Conservation (phyloP, 2,329 filamentous ascomycete species). For the Pyrenophora seminiperda region DNA sequence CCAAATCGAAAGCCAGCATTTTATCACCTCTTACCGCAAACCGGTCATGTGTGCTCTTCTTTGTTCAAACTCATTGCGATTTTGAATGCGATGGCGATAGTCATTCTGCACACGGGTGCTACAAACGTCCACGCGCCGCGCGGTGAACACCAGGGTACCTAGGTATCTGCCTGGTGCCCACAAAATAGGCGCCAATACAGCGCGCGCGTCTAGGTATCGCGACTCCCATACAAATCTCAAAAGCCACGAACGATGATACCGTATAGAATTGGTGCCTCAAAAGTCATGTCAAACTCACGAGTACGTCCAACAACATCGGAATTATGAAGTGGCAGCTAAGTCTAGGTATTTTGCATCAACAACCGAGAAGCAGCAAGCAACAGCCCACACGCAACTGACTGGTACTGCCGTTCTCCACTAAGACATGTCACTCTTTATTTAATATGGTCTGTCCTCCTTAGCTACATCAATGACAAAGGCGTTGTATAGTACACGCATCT, state of each 20-base stretch:
- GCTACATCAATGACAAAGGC: slow-evolving; percentile 3
- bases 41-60: too few species aligned
- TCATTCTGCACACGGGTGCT: too few species aligned
- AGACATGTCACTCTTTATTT: too few species aligned
- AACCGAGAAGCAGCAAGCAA: background rate
- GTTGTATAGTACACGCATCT: background rate
- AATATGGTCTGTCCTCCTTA: background rate
- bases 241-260: background rate
- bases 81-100: too few species aligned
- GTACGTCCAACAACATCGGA: background rate
- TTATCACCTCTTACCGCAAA: too few species aligned
- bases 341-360: background rate
- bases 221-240: background rate
- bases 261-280: background rate
- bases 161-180: background rate
- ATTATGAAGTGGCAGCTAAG: background rate
- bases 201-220: background rate
- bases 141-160: too few species aligned
- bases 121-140: too few species aligned
- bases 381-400: background rate
- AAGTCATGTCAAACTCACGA: background rate
- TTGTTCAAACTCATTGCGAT: too few species aligned
- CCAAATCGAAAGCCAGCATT: too few species aligned
- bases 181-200: background rate
- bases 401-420: background rate